A percentile compares a stretch with the other conserved stretches of the same genome.
These are phyloP conservation scores for Nevesoporus exiguus DNA, from an alignment of 768 basidiomycete species.

Conservation along the genomic window DNA sequence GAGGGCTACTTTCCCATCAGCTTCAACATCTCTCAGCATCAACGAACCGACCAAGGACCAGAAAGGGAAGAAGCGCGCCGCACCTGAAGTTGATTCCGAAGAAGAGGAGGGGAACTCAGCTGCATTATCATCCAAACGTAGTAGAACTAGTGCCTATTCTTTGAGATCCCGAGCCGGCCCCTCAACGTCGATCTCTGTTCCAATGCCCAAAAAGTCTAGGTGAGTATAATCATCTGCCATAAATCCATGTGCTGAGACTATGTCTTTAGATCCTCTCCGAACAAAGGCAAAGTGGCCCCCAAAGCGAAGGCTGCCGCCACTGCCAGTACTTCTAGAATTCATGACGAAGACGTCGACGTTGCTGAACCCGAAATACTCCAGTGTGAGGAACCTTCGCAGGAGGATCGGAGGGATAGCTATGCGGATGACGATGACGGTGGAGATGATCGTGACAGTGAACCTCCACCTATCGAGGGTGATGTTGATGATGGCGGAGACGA, in stretches of 20 bases:
- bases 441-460: conserved; percentile 49
- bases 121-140: conserved; percentile 56
- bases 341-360: conserved; percentile 78
- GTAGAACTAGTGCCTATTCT: conserved; percentile 59
- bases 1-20: conserved; percentile 47
- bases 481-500: conserved; percentile 43
- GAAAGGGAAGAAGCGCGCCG: conserved; percentile 93
- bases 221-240: conserved; percentile 25
- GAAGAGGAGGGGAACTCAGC: conserved; percentile 53
- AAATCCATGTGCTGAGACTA: conserved; percentile 12
- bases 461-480: conserved; percentile 45
- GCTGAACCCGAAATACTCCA: conserved; percentile 55
- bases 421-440: conserved; percentile 40
- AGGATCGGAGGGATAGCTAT: conserved; percentile 43
- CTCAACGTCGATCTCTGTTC: conserved; percentile 39
- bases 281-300: conserved; percentile 57
- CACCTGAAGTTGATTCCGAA: conserved; percentile 64
- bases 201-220: conserved; percentile 80
- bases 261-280: conserved; percentile 41
- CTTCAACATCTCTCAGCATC: conserved; percentile 52
- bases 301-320: conserved; percentile 56
- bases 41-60: conserved; percentile 72
- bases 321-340: conserved; percentile 60
- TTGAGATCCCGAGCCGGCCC: conserved; percentile 56
- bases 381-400: conserved; percentile 42